phyloP scores from a whole-genome alignment of 1,284 basidiomycete genomes.

The Filobasidium uniguttulatum region DNA sequence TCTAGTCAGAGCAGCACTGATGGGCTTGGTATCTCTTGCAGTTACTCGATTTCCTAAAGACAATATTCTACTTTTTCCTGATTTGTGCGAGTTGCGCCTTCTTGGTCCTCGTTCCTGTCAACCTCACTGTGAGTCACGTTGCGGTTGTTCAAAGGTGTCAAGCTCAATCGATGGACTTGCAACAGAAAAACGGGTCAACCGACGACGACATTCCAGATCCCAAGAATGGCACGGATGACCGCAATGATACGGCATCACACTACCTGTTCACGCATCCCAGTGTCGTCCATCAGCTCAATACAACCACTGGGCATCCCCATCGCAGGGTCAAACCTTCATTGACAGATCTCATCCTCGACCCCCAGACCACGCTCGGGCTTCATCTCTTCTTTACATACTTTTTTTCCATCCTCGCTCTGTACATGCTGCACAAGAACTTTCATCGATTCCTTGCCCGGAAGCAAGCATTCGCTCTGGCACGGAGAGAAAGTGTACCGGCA shows the following conservation, averaged over 20 bases:
- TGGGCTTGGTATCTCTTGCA: constrained; percentile 33
- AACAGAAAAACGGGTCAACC: constrained; percentile 57
- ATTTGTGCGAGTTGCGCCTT: constrained; percentile 65
- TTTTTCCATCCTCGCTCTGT: constrained; percentile 73
- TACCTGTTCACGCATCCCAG: too few species aligned
- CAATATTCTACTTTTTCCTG: constrained; percentile 76
- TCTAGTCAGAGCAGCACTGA: too few species aligned
- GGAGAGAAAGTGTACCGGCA: constrained; percentile 84
- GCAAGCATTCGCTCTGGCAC: constrained; percentile 82
- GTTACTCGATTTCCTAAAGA: constrained; percentile 91
- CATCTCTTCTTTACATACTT: constrained; percentile 88
- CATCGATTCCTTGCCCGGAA: constrained; percentile 77
- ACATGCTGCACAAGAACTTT: constrained; percentile 78
- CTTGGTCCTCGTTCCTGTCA: constrained; percentile 73
- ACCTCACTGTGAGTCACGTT: constrained; percentile 52
- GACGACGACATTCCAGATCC: constrained; percentile 49
- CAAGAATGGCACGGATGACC: constrained; percentile 27
- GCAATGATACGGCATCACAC: too few species aligned
- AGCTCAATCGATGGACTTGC: constrained; percentile 12
- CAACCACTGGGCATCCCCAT: too few species aligned
- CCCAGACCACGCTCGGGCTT: constrained; percentile 67
- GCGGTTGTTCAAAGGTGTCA: background rate
- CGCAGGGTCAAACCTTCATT: constrained; percentile 19
- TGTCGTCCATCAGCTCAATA: too few species aligned
- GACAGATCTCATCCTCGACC: constrained; percentile 64